phyloP scores from a whole-genome alignment of 306 rosid species.

The Quercus bicolor region DNA sequence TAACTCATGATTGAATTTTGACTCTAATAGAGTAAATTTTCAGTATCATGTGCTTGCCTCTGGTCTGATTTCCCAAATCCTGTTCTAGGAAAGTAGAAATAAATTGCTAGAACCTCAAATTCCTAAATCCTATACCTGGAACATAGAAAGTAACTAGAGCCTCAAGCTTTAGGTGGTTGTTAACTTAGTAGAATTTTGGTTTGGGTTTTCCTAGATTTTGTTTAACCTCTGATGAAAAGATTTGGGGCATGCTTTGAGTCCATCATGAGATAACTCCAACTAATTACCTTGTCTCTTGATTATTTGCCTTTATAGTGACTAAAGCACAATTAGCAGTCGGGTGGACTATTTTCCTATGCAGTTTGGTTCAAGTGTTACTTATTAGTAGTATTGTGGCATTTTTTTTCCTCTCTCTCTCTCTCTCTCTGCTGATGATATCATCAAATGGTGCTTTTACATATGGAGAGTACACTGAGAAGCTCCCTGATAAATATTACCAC shows the following conservation, averaged over 20 bases:
- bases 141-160: no score
- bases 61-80: not conserved
- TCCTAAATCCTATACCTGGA: no score
- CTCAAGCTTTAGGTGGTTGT: not conserved
- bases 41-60: not conserved
- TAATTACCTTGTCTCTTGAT: not conserved
- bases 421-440: constrained; percentile 51
- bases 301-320: not conserved
- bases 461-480: constrained; percentile 84
- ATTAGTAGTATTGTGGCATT: constrained; percentile 6
- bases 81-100: not conserved
- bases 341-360: not conserved
- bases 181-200: not conserved
- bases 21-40: not conserved
- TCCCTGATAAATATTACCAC: constrained; percentile 81
- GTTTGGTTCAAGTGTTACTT: not conserved
- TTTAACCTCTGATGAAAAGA: no score
- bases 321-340: not conserved
- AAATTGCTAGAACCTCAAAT: not conserved
- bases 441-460: constrained; percentile 61
- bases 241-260: not conserved
- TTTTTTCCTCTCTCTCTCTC: not conserved
- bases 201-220: no score
- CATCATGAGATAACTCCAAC: not conserved
- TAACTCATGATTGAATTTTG: not conserved